Conservation (phyloP, 495 filamentous ascomycete species). For the Immersiella caudata region DNA sequence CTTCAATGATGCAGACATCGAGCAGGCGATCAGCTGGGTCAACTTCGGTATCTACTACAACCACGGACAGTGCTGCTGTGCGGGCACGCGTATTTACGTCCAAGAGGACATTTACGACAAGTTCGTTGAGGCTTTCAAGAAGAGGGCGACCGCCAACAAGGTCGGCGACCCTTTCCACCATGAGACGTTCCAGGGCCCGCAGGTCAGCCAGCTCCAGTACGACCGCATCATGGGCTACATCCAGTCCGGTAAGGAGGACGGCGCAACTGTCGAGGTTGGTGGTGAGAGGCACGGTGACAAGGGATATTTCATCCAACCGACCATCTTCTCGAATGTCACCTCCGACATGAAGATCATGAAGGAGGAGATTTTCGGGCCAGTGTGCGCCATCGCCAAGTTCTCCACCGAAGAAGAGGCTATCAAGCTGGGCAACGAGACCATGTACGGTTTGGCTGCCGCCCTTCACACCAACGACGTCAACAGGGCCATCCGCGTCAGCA, state of each 20-base stretch:
- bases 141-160: constrained; percentile 76
- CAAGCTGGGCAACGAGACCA: constrained; percentile 76
- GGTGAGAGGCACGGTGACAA: constrained; percentile 86
- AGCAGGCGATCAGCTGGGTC: constrained; percentile 95
- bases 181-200: constrained; percentile 95
- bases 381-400: constrained; percentile 94
- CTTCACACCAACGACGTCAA: constrained; percentile 93
- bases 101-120: constrained; percentile 96
- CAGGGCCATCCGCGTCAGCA: constrained; percentile 87
- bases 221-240: constrained; percentile 99
- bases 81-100: constrained; percentile 92
- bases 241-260: constrained; percentile 80
- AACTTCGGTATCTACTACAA: constrained; percentile 99
- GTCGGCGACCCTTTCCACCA: constrained; percentile 89
- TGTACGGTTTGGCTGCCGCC: constrained; percentile 86
- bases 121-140: constrained; percentile 87
- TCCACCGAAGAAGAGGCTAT: constrained; percentile 84
- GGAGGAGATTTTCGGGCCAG: constrained; percentile 98
- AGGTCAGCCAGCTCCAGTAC: constrained; percentile 92
- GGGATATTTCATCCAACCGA: constrained; percentile 98
- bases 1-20: constrained; percentile 93
- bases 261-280: constrained; percentile 82
- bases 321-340: constrained; percentile 89
- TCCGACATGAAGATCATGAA: constrained; percentile 97
- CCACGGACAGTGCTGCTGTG: constrained; percentile 98